Evolutionary conservation across 1,139 yeast species (phyloP).

Genomic region (Saccharomyces hybrid): DNA sequence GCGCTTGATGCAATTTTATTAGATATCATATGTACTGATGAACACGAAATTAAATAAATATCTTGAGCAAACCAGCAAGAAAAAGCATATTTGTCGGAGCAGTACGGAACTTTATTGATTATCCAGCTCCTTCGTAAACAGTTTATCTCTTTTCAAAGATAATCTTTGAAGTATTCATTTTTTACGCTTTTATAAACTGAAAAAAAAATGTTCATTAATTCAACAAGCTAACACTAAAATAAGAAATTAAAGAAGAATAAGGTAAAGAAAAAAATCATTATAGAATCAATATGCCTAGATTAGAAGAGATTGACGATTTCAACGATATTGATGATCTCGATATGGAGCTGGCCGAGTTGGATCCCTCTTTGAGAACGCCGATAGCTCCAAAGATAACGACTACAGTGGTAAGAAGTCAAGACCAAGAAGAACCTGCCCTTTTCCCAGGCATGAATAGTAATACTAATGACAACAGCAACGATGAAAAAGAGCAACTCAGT

Average conservation of each 20-base stretch:
- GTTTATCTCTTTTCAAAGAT: not conserved
- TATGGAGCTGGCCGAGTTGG: constrained; percentile 87
- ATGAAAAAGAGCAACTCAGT: constrained; percentile 14
- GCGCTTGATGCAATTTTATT: constrained; percentile 32
- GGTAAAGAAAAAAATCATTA: not conserved
- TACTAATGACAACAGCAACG: not conserved
- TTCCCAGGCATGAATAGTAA: constrained; percentile 15
- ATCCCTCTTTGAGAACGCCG: constrained; percentile 63
- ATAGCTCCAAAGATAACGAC: constrained; percentile 63
- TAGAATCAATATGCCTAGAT: constrained; percentile 46
- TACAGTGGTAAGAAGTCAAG: constrained; percentile 57
- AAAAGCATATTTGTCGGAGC: not conserved
- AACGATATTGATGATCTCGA: constrained; percentile 89
- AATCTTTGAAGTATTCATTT: not conserved
- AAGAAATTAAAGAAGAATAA: not conserved
- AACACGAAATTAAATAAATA: not conserved
- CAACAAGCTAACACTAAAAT: not conserved
- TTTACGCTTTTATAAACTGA: not conserved
- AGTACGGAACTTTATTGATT: not conserved
- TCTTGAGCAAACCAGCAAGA: not conserved
- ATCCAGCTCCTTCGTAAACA: not conserved
- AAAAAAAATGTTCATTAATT: not conserved
- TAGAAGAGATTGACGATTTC: constrained; percentile 76
- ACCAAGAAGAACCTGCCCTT: constrained; percentile 31
- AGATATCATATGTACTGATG: constrained; percentile 34